phyloP scores from a whole-genome alignment of 2,329 filamentous ascomycete species.

The Colletotrichum horii region DNA sequence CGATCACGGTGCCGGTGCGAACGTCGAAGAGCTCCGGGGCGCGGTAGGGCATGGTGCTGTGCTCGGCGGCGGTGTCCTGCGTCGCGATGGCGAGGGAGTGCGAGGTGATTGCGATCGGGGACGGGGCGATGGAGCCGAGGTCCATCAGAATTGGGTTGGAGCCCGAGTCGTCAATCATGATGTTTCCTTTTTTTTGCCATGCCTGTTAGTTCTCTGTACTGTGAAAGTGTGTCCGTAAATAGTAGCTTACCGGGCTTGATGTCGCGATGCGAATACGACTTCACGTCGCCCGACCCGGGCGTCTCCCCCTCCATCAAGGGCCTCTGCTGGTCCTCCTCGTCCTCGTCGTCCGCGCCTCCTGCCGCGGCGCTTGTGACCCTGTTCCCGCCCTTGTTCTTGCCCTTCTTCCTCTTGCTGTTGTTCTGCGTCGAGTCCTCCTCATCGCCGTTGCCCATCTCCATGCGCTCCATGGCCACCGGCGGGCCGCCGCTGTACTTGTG shows the following conservation, averaged over 20 bases:
- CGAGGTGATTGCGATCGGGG: conserved; percentile 87
- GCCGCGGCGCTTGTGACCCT: conserved; percentile 30
- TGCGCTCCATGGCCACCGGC: conserved; percentile 49
- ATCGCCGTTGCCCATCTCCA: conserved; percentile 55
- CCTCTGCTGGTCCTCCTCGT: conserved; percentile 77
- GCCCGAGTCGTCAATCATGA: conserved; percentile 96
- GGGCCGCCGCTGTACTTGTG: conserved; percentile 80
- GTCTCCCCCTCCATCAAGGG: conserved; percentile 85
- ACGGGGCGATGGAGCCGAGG: conserved; percentile 86
- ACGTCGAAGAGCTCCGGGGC: conserved; percentile 98
- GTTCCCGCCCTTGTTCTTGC: conserved; percentile 41
- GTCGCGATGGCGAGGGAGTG: conserved; percentile 89
- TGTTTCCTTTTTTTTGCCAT: conserved; percentile 68
- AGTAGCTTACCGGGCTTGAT: conserved; percentile 83
- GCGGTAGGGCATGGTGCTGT: conserved; percentile 98
- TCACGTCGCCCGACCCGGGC: conserved; percentile 68
- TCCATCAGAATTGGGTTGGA: conserved; percentile 95
- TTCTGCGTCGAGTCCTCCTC: conserved; percentile 42
- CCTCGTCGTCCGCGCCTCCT: conserved; percentile 63
- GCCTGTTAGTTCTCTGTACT: neutral
- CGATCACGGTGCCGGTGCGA: conserved; percentile 88
- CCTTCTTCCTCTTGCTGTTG: conserved; percentile 28
- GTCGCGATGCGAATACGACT: conserved; percentile 92
- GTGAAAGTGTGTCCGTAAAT: neutral
- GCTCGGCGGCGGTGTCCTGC: conserved; percentile 93